Base-by-base conservation (phyloP, 2,329 filamentous ascomycete species). In the Penicillium hesseltinei region DNA sequence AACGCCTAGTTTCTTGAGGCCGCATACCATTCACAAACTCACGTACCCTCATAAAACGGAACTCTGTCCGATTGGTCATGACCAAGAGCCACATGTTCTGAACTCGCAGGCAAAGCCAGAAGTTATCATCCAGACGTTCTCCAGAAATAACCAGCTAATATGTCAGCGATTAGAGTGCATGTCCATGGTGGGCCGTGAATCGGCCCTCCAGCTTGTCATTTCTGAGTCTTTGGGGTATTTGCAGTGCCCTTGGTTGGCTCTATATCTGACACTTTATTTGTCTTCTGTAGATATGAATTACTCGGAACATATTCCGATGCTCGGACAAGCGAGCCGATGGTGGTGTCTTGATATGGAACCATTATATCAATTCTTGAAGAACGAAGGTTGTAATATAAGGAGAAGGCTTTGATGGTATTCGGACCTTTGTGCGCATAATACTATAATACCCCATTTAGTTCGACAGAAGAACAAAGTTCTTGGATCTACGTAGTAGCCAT, bases 291-390 rank as follows among this genome's bases (percentile, higher is more conserved):
- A n/a, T 4, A 13, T 23, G 15, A 25, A 21, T 33, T n/a, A 8
- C 19, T 56, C 54, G 54, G 54, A 25, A 15, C 33, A n/a, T 7
- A 19, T 38, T 56, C 54, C 54, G 54, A 46, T 31, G 8, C 23
- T 51, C 54, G 54, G 54, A 25, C 40, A 4, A 51, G 17, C n/a
- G 25, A 51, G 23, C 54, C 51, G 44, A 51, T 21, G 9, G 2
- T 5, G 10, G 15, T 35, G 7, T 15, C 19, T 40, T 19, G 19
- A 17, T 47, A 23, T 33, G 13, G n/a, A 25, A 42, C 21, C 8
- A 23, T 2, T 46, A 25, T 21, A 25, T 25, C 17, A 25, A 13
- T 25, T 33, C 4, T 19, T 15, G 15, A 27, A 35, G 35, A 11
- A 23, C 2, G 4, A 25, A 23, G 2, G 4, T 13, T n/a, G 9